These are phyloP conservation scores for Novymonas esmeraldas DNA, from an alignment of 208 protist species.

Conservation along the genomic window DNA sequence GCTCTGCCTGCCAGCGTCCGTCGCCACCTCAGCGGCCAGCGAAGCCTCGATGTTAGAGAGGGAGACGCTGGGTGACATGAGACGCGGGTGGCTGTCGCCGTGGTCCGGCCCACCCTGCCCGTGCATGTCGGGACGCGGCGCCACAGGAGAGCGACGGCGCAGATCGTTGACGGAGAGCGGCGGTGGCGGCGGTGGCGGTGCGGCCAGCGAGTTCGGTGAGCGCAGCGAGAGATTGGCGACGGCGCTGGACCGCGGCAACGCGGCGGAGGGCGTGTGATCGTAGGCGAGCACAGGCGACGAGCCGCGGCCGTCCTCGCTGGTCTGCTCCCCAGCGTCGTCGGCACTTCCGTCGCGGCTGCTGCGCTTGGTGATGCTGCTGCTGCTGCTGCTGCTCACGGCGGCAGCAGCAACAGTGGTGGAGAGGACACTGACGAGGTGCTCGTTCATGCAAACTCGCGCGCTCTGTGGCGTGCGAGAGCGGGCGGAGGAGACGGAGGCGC, in stretches of 20 bases:
- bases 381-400: not conserved
- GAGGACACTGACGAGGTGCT: not conserved
- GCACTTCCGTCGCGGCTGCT: not conserved
- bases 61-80: slow-evolving; percentile 18
- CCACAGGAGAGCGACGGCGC: slow-evolving; percentile 7
- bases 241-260: not conserved
- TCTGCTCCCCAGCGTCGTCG: not conserved
- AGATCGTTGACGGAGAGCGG: slow-evolving; percentile 10
- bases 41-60: slow-evolving; percentile 4
- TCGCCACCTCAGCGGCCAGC: not conserved
- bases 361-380: too few species aligned
- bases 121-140: too few species aligned
- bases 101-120: not conserved
- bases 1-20: not conserved
- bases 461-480: not conserved
- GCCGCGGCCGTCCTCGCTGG: not conserved
- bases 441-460: not conserved
- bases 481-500: too few species aligned
- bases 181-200: slow-evolving; percentile 7
- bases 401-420: not conserved
- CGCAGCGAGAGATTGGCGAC: not conserved
- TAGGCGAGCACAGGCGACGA: slow-evolving; percentile 20
- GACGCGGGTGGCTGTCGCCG: not conserved
- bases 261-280: not conserved
- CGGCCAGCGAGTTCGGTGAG: not conserved